phyloP scores from a whole-genome alignment of 768 basidiomycete species.

The Amanita brunnescens region DNA sequence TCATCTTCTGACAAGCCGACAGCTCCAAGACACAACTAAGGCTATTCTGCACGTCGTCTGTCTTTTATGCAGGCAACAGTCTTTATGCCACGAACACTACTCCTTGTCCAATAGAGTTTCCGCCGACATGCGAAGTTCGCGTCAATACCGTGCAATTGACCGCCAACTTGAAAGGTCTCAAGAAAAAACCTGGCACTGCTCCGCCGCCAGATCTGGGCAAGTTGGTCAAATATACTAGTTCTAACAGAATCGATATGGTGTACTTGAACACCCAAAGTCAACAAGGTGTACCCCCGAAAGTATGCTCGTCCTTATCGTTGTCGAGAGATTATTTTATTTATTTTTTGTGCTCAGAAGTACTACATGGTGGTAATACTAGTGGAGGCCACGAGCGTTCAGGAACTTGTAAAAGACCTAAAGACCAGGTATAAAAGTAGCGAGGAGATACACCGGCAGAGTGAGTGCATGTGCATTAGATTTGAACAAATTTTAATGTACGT shows the following conservation, averaged over 20 bases:
- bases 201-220: slow-evolving; percentile 71
- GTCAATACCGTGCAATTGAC: slow-evolving; percentile 62
- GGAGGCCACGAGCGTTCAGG: slow-evolving; percentile 61
- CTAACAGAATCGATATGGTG: slow-evolving; percentile 77
- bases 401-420: slow-evolving; percentile 62
- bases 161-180: slow-evolving; percentile 82
- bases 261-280: slow-evolving; percentile 72
- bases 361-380: slow-evolving; percentile 82
- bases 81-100: slow-evolving; percentile 43
- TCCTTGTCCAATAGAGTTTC: slow-evolving; percentile 82
- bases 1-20: slow-evolving; percentile 5
- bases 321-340: neutral
- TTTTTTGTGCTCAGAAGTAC: slow-evolving; percentile 52
- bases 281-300: slow-evolving; percentile 67
- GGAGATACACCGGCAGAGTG: slow-evolving; percentile 64
- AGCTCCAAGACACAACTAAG: slow-evolving; percentile 75
- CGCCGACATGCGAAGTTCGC: slow-evolving; percentile 84
- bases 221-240: slow-evolving; percentile 29
- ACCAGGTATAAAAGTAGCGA: slow-evolving; percentile 55
- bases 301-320: slow-evolving; percentile 20
- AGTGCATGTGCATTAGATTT: slow-evolving; percentile 15
- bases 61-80: slow-evolving; percentile 48
- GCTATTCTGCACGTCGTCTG: slow-evolving; percentile 82
- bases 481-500: slow-evolving; percentile 2
- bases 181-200: slow-evolving; percentile 92